A percentile compares a stretch with the other conserved stretches of the same genome.
Conservation (phyloP, 73 alveolate genomes). For the Tetrahymena elliotti region DNA sequence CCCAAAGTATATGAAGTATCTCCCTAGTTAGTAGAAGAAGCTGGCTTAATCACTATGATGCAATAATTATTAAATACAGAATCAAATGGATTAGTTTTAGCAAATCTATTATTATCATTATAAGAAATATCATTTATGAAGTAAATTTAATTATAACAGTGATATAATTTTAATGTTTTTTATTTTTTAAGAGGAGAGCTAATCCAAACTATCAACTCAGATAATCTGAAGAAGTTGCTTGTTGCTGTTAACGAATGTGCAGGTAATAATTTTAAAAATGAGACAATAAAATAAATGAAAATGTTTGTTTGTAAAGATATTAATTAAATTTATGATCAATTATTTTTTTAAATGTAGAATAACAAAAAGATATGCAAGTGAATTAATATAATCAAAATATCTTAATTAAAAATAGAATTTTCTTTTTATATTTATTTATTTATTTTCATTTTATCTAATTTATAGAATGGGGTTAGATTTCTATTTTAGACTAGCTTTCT, state of each 20-base stretch:
- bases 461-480: conserved; percentile 90
- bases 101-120: not conserved
- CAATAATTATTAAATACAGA: conserved; percentile 59
- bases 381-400: not conserved
- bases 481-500: conserved; percentile 77
- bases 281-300: too few relatives aligned
- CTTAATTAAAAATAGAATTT: not conserved
- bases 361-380: not conserved
- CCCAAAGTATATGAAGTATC: conserved; percentile 58
- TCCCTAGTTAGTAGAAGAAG: conserved; percentile 86
- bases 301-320: not conserved
- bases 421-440: not conserved
- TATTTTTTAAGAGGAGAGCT: conserved; percentile 11
- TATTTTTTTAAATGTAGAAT: not conserved
- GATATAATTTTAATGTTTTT: not conserved
- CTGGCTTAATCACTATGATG: conserved; percentile 87
- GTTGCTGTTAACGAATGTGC: conserved; percentile 61
- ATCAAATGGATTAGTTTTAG: not conserved
- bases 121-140: not conserved
- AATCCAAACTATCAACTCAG: conserved; percentile 37
- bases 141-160: not conserved
- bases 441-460: not conserved
- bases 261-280: not conserved
- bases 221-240: conserved; percentile 42
- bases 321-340: not conserved